phyloP scores from a whole-genome alignment of 176 grass and related monocot genomes.

The Dactylis glomerata region DNA sequence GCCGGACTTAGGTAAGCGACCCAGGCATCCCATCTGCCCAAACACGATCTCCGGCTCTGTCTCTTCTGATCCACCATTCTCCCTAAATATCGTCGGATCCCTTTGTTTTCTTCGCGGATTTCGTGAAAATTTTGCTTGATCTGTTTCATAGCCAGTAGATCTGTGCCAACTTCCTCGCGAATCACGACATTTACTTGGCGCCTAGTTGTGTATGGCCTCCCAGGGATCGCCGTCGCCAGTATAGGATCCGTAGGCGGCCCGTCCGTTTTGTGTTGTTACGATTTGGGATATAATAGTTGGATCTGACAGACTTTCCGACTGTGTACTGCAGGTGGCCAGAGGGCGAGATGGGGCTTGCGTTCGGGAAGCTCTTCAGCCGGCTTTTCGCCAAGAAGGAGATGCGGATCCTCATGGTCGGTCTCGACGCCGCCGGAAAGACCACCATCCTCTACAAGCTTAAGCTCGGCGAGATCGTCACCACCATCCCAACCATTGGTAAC shows the following conservation, averaged over 20 bases:
- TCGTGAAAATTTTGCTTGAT: neutral
- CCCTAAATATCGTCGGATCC: neutral
- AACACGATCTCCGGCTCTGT: neutral
- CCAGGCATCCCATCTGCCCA: too few species aligned
- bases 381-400: neutral
- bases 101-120: neutral
- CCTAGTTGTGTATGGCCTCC: neutral
- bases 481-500: conserved; percentile 36
- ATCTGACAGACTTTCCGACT: neutral
- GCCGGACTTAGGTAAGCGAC: too few species aligned
- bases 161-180: neutral
- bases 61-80: neutral
- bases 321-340: neutral
- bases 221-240: neutral
- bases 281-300: neutral
- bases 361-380: neutral
- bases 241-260: neutral
- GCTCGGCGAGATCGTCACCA: neutral
- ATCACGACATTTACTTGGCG: neutral
- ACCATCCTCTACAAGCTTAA: neutral
- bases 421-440: neutral
- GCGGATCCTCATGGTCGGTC: neutral
- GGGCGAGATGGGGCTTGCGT: conserved; percentile 37
- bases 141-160: neutral
- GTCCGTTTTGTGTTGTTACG: neutral